Evolutionary conservation across 352 stramenopile species (phyloP), one percentile per base, ranked within the genome.

Genomic region (Globisporangium heterothallicum): DNA sequence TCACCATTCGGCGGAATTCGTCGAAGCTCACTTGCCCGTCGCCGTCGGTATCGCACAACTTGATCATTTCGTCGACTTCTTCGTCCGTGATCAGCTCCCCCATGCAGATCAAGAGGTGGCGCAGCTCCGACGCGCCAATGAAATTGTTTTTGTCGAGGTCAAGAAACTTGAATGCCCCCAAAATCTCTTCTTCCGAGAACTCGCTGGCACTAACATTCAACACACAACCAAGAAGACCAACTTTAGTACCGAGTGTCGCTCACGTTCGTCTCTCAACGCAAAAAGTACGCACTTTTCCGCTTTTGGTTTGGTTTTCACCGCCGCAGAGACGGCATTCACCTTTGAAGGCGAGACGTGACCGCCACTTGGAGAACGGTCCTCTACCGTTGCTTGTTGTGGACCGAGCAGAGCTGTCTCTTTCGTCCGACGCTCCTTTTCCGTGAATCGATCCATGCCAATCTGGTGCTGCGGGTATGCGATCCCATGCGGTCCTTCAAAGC

Each of bases 21-120:
- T 94, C 82, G 51, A 92, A 97, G 40, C 76, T 95, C 22, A 95
- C 85, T 58, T 98, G 89, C 10, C 91, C 89, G 54, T 98, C 93
- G 30, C 91, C 92, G 63, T 98, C 92, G 3, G 63, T 67, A 64
- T 98, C 93, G 27, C 96, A 89, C 56, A 98, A 84, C 36, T 75
- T 72, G 44, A 98, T 86, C 92, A 98, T 98, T 67, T 88, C 79
- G 51, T 96, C 84, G 9, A 97, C 72, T 49, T 98, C 94, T 47
- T 97, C 92, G 56, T 98, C 92, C 6, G 92, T 97, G 49, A 98
- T 92, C 40, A 97, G 79, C 62, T 98, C 92, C 27, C 94, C 94
- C 92, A 98, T 98, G 61, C 92, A 98, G 32, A 98, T 91, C 1
- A 98, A 69, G 45, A 97, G 78, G 59, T 98, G 94, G 0, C 90